phyloP scores from a whole-genome alignment of 2,329 filamentous ascomycete species.

The Lasiodiplodia gonubiensis region DNA sequence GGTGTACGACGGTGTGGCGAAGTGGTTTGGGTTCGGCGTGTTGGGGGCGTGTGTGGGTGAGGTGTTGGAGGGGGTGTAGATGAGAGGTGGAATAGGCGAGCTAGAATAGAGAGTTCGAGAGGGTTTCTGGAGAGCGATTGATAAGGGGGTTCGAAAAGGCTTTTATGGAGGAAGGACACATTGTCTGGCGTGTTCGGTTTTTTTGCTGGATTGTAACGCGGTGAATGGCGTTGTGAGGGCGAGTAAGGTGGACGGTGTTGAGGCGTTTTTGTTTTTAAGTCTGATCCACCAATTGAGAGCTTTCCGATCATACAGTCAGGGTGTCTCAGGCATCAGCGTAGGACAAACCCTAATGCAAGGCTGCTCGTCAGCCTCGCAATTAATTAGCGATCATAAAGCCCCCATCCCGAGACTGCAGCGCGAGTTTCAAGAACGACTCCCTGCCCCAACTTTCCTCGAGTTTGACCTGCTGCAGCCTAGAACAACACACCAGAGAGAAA shows the following conservation, averaged over 20 bases:
- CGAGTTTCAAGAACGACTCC: neutral
- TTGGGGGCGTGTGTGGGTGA: conserved; percentile 74
- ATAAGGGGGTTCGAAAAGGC: neutral
- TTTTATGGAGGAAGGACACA: too few species aligned
- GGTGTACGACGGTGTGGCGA: conserved; percentile 76
- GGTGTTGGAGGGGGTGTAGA: conserved; percentile 56
- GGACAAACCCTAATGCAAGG: neutral
- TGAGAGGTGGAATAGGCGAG: too few species aligned
- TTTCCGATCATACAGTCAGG: too few species aligned
- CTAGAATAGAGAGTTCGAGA: too few species aligned
- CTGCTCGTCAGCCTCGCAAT: neutral
- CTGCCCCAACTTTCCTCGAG: neutral
- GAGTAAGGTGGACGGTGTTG: too few species aligned
- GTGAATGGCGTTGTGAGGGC: too few species aligned
- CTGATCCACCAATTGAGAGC: too few species aligned
- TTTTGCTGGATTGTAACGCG: too few species aligned
- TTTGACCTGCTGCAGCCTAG: neutral
- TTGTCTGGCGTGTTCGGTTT: too few species aligned
- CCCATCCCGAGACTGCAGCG: neutral
- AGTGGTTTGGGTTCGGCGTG: conserved; percentile 82
- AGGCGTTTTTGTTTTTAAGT: too few species aligned
- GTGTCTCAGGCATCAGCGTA: too few species aligned
- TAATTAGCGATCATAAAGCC: neutral
- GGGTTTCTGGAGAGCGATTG: too few species aligned
- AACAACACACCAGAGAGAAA: neutral